Conservation (phyloP, 2,329 filamentous ascomycete species). For the Acarospora socialis region DNA sequence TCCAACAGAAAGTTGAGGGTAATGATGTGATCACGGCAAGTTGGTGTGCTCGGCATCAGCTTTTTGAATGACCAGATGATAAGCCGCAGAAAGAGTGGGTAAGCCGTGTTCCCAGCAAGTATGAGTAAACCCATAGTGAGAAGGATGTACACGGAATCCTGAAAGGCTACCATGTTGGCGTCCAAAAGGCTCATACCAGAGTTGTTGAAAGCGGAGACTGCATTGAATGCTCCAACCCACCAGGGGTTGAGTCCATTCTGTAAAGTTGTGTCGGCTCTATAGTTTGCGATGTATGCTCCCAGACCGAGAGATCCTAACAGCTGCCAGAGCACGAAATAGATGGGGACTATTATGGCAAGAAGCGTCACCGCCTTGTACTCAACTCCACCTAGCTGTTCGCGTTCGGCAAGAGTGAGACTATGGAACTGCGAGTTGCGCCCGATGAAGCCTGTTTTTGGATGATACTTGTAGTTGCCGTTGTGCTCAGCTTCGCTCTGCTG, state of each 20-base stretch:
- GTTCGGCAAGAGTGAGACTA: constrained; percentile 27
- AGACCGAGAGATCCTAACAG: constrained; percentile 32
- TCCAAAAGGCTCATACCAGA: constrained; percentile 40
- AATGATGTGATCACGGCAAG: constrained; percentile 26
- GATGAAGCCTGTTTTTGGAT: constrained; percentile 3
- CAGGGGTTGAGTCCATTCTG: constrained; percentile 37
- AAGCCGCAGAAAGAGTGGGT: constrained; percentile 42
- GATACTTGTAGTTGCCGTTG: not conserved
- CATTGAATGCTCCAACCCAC: constrained; percentile 35
- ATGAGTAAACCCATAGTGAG: constrained; percentile 22
- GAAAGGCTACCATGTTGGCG: constrained; percentile 32
- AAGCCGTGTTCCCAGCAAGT: constrained; percentile 28
- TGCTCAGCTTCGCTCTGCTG: no score
- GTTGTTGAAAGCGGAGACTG: constrained; percentile 41
- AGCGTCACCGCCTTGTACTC: constrained; percentile 29
- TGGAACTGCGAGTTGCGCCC: constrained; percentile 16
- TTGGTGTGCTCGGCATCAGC: constrained; percentile 25
- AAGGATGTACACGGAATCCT: constrained; percentile 16
- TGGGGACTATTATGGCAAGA: constrained; percentile 24
- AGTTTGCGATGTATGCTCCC: constrained; percentile 31
- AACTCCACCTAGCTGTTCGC: constrained; percentile 28
- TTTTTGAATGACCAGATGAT: constrained; percentile 43
- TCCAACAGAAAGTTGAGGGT: constrained; percentile 45
- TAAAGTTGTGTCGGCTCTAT: constrained; percentile 26
- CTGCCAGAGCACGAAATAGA: constrained; percentile 35